Base-by-base conservation (phyloP, 2,329 filamentous ascomycete species). In the Gaeumannomyces sp. region DNA sequence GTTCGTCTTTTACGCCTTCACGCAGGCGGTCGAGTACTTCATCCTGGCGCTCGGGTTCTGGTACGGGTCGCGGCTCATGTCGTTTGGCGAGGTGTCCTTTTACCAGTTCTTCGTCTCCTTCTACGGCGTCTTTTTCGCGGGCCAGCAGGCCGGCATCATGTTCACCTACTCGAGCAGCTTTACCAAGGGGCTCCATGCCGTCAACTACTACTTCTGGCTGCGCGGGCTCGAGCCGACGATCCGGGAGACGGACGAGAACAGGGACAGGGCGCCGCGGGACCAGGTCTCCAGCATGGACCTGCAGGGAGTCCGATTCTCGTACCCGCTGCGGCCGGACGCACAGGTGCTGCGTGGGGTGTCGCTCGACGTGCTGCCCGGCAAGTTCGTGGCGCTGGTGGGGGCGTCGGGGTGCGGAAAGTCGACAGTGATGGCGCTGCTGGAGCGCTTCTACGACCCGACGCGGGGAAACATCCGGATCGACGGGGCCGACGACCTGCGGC, bases 271-370 rank as follows among this genome's bases (percentile, higher is more conserved):
- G 0, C 79, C 79, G 1, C 73, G 72, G 22, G 56, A 61, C 13
- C 64, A 65, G 5, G 65, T 65, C 14, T 66, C 66, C 62, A 75
- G 76, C 0, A 77, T 88, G 2, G 76, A 79, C 19, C 80, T 89
- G 66, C 76, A 80, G 10, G 74, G 83, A 38, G 79, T 90, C n/a
- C 76, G 80, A 28, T 91, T 91, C 72, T 80, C 85, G 2, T 91
- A 91, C 67, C 86, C 88, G 3, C 70, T 78, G 63, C 73, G 80
- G 29, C 75, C 78, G 29, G 70, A 77, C 64, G 70, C 74, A 0
- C 72, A 75, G 35, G 76, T 81, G 66, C 71, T 83, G 1, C 72
- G 77, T 4, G 77, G 81, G 1, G 72, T 85, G 4, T 66, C 56
- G 11, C 25, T 65, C 1, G 28, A 62, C 45, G 77, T 82, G 67